Conservation (phyloP, 768 basidiomycete species). For the Mycena polygramma region DNA sequence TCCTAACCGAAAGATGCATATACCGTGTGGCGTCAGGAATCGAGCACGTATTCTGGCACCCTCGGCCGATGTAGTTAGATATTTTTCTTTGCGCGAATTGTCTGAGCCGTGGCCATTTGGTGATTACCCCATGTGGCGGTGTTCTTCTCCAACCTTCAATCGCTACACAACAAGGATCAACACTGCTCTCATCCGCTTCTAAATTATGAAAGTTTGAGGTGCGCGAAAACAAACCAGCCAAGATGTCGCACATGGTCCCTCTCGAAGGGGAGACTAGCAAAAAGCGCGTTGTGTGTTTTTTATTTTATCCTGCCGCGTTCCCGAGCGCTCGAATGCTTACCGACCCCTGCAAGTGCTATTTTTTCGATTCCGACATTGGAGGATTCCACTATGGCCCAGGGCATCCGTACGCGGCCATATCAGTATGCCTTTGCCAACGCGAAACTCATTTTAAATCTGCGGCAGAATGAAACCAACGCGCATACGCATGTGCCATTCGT, state of each 20-base stretch:
- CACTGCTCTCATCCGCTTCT: conserved; percentile 22
- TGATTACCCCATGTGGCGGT: conserved; percentile 5
- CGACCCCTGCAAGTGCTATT: conserved; percentile 82
- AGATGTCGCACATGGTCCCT: conserved; percentile 59
- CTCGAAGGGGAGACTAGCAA: conserved; percentile 81
- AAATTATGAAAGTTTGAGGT: conserved; percentile 28
- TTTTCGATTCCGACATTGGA: conserved; percentile 99
- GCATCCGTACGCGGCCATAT: conserved; percentile 74
- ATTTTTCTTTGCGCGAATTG: no score
- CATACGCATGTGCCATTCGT: conserved; percentile 99
- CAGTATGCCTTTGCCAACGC: conserved; percentile 11
- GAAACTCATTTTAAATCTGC: conserved; percentile 13
- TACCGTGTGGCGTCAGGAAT: no score
- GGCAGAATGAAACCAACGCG: conserved; percentile 95
- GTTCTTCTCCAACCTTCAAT: not conserved
- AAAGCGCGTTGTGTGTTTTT: conserved; percentile 85
- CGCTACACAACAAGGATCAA: conserved; percentile 22
- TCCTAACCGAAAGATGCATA: no score
- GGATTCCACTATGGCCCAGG: conserved; percentile 99
- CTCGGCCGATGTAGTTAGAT: no score
- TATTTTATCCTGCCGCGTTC: conserved; percentile 34
- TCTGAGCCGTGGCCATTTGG: no score
- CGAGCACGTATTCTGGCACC: no score
- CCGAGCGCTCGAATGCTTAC: conserved; percentile 27
- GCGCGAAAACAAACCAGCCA: conserved; percentile 20